Evolutionary conservation across 1,284 basidiomycete genomes (phyloP), one percentile per base, ranked within the genome.

Genomic region (Ustilago xerochloae): DNA sequence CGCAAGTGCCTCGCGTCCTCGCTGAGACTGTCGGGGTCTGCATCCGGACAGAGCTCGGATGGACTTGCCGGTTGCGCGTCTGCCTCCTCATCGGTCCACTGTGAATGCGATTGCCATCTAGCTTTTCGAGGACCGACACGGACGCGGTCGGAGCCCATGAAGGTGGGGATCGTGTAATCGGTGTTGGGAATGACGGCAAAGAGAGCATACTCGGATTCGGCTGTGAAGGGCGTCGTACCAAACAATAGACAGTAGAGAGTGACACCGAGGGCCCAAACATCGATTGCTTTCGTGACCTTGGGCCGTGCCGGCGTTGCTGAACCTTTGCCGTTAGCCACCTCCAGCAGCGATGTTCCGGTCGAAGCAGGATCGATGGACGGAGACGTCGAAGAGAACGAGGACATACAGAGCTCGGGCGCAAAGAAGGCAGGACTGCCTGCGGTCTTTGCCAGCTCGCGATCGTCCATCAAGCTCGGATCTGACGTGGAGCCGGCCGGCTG

Each of bases 221-320:
- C 86, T 43, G 88, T 85, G 86, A 90, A 94, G 0, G 93, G 93
- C 7, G 90, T 88, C 56, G 86, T 87, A 24, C 94, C 97, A 78
- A 97, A 98, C 2, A 98, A 88, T 45, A 99, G 88, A 81, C 94
- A 97, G 86, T 94, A 99, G 13, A 98, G 87, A 1, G 97, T 99
- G 33, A 98, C 92, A n/a, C 97, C 97, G 8, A 99, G 88, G 0
- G 97, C 95, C 96, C 96, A 99, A n/a, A 99, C 90, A 81, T 99
- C 97, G 83, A 99, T 97, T 5, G 94, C 91, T 83, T 96, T 94
- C 35, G 94, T 96, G 71, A 99, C 53, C 39, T 62, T 67, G 36
- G 67, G 67, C n/a, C 67, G 56, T n/a, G 48, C 36, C 0, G 57
- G 35, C 9, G 33, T 6, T 2, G 45, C 18, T 6, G 57, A 22